Base-by-base conservation (phyloP, 495 filamentous ascomycete species). In the Elasticomyces elasticus region DNA sequence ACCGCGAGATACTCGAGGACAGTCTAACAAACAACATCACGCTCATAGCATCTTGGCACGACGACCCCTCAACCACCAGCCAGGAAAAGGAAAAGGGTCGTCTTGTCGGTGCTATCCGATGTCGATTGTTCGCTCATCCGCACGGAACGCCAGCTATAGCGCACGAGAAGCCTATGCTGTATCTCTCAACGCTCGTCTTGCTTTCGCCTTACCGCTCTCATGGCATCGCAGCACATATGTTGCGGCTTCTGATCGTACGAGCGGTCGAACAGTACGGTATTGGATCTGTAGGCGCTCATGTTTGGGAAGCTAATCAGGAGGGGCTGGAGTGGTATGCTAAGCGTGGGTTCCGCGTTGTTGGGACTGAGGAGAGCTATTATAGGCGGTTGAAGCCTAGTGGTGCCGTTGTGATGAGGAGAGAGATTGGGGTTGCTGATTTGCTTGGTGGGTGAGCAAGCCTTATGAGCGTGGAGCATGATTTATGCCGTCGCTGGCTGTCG, bases 281-380 rank as follows among this genome's bases (percentile, higher is more conserved):
- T 11, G 70, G 70, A 20, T 73, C 71, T 13, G 76, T 89, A 11
- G 89, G 86, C 49, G 92, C 92, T 13, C 92, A 98, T 71, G 92
- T 97, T 1, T 96, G 94, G 83, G 87, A 92, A 55, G 81, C 83
- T 54, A 97, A 98, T 64, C 76, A 79, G 11, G 92, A 95, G 38
- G 92, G 79, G 0, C 66, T 94, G 64, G 76, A 79, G 54, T 98
- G 92, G 92, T 98, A 98, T 74, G 58, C 66, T 20, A 77, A 78
- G 51, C 76, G 88, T n/a, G 89, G 91, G 4, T 98, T 98, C 58
- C 66, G 67, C 54, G 67, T 75, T 7, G 72, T 81, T 30, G 71
- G 74, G 15, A 77, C 69, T 19, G 66, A 71, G 43, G 72, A 82
- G 54, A 83, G 81, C 9, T 98, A 97, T 69, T 98, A 98, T 73